phyloP scores from a whole-genome alignment of 768 basidiomycete species.

The Pleurotus platypus region DNA sequence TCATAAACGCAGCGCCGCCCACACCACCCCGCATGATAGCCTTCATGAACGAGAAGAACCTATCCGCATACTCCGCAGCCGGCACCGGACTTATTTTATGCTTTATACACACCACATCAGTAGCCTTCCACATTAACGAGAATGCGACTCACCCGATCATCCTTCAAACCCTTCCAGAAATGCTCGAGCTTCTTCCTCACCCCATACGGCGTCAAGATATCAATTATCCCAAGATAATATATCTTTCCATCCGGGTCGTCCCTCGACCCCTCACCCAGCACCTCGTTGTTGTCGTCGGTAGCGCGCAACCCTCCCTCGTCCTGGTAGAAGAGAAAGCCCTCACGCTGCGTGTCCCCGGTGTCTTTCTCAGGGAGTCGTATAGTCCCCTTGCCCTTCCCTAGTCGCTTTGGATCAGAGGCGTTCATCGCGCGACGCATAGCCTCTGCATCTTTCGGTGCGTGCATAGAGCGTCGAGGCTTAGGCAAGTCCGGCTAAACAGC shows the following conservation, averaged over 20 bases:
- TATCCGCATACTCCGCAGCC: constrained; percentile 80
- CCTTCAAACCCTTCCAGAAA: constrained; percentile 86
- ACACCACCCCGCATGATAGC: constrained; percentile 82
- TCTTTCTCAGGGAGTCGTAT: constrained; percentile 62
- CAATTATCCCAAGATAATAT: constrained; percentile 95
- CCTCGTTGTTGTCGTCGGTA: constrained; percentile 79
- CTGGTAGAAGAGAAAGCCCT: constrained; percentile 90
- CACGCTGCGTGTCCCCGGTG: constrained; percentile 55
- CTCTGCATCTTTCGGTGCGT: constrained; percentile 70
- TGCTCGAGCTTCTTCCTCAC: constrained; percentile 78
- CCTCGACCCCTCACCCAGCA: background rate
- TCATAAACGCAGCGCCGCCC: constrained; percentile 46
- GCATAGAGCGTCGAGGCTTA: constrained; percentile 49
- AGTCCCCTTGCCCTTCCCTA: constrained; percentile 43
- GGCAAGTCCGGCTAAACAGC: constrained; percentile 64
- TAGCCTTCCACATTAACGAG: background rate
- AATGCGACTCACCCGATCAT: constrained; percentile 73
- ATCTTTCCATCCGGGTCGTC: constrained; percentile 59
- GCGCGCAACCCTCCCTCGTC: constrained; percentile 93
- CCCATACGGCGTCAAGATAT: constrained; percentile 91
- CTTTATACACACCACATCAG: constrained; percentile 35
- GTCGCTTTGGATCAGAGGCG: constrained; percentile 70
- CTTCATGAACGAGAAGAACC: constrained; percentile 87
- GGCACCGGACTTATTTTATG: constrained; percentile 95
- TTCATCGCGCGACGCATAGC: constrained; percentile 87